Base-by-base conservation (phyloP, 768 basidiomycete species). In the Cystoderma amianthinum region DNA sequence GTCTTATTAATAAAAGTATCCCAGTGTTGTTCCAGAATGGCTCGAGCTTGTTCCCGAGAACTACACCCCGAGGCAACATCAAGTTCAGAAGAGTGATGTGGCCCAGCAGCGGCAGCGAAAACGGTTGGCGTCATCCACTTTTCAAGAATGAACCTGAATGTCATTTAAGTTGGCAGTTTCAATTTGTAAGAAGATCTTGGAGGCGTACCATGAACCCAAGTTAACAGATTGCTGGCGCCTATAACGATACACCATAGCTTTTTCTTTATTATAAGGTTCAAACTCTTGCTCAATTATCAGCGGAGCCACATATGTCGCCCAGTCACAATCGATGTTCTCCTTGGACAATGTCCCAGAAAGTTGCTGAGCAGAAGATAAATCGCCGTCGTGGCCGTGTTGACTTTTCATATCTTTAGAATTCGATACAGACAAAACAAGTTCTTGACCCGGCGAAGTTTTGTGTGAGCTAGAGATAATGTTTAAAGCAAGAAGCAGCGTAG, bases 101-200 rank as follows among this genome's bases (percentile, higher is more conserved):
- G 49, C 3, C 69, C 80, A 16, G 64, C 53, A 2, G 83, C 82
- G 42, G 80, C 80, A 3, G 51, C 48, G 53, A 84, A 86, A 20
- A 82, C 42, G 22, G 79, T 79, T 3, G 82, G 79, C 1, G 74
- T 74, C 78, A 87, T 84, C 83, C 85, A 88, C 16, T 69, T 61
- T 56, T 88, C 84, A 43, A 79, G 74, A 4, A 84, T 80, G 52
- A 85, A 84, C 79, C 80, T 82, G 38, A 5, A 10, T 19, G 11
- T 23, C 12, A 2, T 4, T n/a, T 1, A 41, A 37, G 13, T 28
- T 37, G 9, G 25, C 3, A 19, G 38, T 38, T 3, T 3, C 18
- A 30, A 20, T 17, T 20, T 3, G 5, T 21, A 38, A 35, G 20
- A 22, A 33, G 38, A 12, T 9, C 34, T 16, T 15, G 12, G 16